phyloP scores from a whole-genome alignment of 164 flowering plant genomes.

The Macadamia integrifolia region DNA sequence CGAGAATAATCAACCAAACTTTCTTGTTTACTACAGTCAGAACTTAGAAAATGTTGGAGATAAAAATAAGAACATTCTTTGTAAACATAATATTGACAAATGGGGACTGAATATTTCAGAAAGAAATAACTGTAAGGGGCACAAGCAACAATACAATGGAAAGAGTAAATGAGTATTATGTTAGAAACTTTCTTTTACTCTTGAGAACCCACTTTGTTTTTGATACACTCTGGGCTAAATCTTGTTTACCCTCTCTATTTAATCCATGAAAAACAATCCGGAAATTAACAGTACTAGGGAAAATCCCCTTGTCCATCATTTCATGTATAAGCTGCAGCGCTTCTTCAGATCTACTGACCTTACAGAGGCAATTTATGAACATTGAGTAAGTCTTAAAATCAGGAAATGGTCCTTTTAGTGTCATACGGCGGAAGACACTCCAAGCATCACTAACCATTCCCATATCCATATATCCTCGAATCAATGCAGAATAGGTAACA shows the following conservation, averaged over 20 bases:
- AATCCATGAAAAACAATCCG: constrained; percentile 59
- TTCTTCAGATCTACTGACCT: constrained; percentile 64
- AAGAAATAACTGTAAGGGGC: too few relatives aligned
- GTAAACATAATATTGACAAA: too few relatives aligned
- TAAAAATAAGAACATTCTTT: too few relatives aligned
- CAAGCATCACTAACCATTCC: constrained; percentile 61
- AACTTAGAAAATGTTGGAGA: too few relatives aligned
- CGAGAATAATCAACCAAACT: too few relatives aligned
- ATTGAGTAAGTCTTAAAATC: constrained; percentile 74
- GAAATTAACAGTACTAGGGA: constrained; percentile 70
- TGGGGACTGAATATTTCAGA: too few relatives aligned
- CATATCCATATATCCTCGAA: constrained; percentile 57
- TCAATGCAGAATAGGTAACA: constrained; percentile 65
- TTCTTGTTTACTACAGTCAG: too few relatives aligned
- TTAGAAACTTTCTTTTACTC: constrained; percentile 32
- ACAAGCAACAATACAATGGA: too few relatives aligned
- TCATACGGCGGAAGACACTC: constrained; percentile 47
- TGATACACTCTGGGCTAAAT: constrained; percentile 51
- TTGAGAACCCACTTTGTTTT: constrained; percentile 43
- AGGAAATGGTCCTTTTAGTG: constrained; percentile 65
- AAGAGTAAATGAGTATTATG: constrained; percentile 8
- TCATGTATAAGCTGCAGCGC: constrained; percentile 63
- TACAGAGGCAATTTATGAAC: constrained; percentile 67
- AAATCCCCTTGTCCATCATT: constrained; percentile 56
- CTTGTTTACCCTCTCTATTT: constrained; percentile 79